Conservation (phyloP, 2,329 filamentous ascomycete species). For the Pleoardoris graminearum region DNA sequence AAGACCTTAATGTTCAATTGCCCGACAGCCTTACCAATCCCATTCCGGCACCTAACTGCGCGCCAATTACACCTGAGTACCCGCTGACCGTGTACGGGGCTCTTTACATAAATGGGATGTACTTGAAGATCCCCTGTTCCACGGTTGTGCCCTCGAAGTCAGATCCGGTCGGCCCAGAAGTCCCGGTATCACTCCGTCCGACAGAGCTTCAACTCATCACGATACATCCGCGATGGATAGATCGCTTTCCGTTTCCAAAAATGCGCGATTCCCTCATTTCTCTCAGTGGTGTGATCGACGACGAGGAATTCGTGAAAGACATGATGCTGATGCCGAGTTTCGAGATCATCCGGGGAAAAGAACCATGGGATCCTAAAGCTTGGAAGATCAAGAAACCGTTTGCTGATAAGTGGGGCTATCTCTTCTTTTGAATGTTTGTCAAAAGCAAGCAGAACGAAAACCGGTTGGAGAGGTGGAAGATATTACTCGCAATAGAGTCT, state of each 20-base stretch:
- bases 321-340: conserved; percentile 42
- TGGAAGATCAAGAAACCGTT: conserved; percentile 44
- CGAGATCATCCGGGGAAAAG: conserved; percentile 28
- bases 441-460: too few relatives aligned
- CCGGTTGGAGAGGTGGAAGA: too few relatives aligned
- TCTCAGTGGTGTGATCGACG: conserved; percentile 37
- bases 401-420: conserved; percentile 41
- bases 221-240: conserved; percentile 46
- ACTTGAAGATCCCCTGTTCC: conserved; percentile 36
- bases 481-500: too few relatives aligned
- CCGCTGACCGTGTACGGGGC: conserved; percentile 33
- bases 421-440: conserved; percentile 2
- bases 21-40: background rate
- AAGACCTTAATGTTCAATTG: background rate
- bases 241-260: conserved; percentile 48
- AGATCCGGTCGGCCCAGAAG: conserved; percentile 17
- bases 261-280: conserved; percentile 47
- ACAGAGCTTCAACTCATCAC: conserved; percentile 39
- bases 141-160: conserved; percentile 29
- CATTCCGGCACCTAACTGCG: background rate
- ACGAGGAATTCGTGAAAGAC: conserved; percentile 44
- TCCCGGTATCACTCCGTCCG: conserved; percentile 35
- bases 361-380: conserved; percentile 39
- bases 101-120: conserved; percentile 37
- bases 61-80: conserved; percentile 10